Percentiles rank a stretch among this genome's conserved stretches.
These are phyloP conservation scores for Toxicodendron radicans DNA, from an alignment of 345 rosid species.

Conservation along the genomic window DNA sequence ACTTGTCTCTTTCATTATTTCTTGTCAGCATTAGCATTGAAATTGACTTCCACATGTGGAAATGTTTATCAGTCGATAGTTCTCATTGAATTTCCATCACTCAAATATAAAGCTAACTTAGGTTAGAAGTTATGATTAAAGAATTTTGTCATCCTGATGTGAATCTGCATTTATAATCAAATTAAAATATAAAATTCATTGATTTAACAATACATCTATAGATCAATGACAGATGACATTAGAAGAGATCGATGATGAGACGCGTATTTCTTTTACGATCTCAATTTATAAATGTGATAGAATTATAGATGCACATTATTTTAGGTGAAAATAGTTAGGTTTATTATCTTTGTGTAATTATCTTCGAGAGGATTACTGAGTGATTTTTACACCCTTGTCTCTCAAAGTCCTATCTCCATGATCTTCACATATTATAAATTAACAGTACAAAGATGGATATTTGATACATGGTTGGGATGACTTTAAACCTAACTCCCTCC, in stretches of 20 bases:
- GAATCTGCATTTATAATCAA: background rate
- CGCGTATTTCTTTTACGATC: background rate
- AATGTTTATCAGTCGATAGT: background rate
- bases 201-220: too few species aligned
- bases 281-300: background rate
- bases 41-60: slow-evolving; percentile 2
- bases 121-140: background rate
- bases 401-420: slow-evolving; percentile 11
- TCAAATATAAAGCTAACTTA: background rate
- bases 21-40: background rate
- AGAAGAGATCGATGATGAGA: background rate
- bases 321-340: slow-evolving; percentile 1
- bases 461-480: slow-evolving; percentile 10
- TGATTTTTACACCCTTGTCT: background rate
- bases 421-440: background rate
- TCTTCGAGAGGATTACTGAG: background rate
- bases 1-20: background rate
- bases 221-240: background rate
- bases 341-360: background rate
- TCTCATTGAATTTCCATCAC: background rate
- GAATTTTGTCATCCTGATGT: background rate
- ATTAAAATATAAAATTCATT: too few species aligned
- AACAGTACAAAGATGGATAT: background rate
- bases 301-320: background rate
- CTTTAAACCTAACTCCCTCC: slow-evolving; percentile 25